Conservation (phyloP, 495 filamentous ascomycete species). For the Podospora tetraspora region DNA sequence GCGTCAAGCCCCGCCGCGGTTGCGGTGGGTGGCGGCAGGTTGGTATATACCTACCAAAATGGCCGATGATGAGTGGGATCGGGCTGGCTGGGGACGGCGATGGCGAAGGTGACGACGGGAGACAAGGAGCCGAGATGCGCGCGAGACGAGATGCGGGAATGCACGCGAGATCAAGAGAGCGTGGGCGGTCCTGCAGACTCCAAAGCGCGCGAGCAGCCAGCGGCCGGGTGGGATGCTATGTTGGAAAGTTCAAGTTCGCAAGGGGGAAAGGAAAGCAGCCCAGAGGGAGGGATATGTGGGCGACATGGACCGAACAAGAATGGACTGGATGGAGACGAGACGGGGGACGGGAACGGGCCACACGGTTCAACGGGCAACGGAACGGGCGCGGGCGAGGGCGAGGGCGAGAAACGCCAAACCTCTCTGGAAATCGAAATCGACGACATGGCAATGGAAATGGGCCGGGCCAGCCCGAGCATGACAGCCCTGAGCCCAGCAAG, state of each 20-base stretch:
- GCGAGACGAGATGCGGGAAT: slow-evolving; percentile 1
- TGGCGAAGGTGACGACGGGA: neutral
- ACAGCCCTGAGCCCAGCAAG: neutral
- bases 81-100: neutral
- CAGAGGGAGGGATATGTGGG: slow-evolving; percentile 32
- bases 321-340: slow-evolving; percentile 29
- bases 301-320: slow-evolving; percentile 1
- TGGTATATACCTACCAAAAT: neutral
- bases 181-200: slow-evolving; percentile 5
- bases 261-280: slow-evolving; percentile 19
- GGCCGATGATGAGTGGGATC: neutral
- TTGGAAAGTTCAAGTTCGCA: slow-evolving; percentile 23
- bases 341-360: slow-evolving; percentile 13
- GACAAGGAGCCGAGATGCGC: neutral
- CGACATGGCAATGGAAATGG: neutral
- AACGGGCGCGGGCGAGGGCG: neutral
- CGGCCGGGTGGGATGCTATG: slow-evolving; percentile 17
- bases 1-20: neutral
- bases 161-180: neutral
- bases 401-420: slow-evolving; percentile 17
- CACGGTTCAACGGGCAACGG: neutral
- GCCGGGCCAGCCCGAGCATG: too few species aligned
- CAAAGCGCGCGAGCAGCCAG: slow-evolving; percentile 10
- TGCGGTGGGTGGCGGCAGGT: neutral
- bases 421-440: slow-evolving; percentile 16